These are phyloP conservation scores for Penicillium maclennaniae DNA, from an alignment of 495 filamentous ascomycete genomes.

Conservation along the genomic window DNA sequence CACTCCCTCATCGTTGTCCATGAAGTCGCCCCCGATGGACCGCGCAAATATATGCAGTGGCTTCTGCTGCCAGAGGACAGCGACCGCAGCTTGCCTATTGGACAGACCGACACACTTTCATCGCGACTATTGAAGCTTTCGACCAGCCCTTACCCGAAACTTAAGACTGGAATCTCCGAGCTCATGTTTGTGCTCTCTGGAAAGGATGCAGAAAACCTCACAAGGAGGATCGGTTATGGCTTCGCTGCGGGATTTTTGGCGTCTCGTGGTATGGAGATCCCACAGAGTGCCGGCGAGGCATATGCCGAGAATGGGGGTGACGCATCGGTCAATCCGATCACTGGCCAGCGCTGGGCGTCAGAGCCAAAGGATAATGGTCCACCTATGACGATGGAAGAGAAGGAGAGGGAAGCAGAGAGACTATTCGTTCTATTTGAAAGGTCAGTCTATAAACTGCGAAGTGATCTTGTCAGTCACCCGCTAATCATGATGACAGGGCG, in stretches of 20 bases:
- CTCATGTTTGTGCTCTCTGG: constrained; percentile 85
- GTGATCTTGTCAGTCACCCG: background rate
- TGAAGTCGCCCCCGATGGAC: constrained; percentile 63
- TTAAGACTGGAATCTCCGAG: constrained; percentile 71
- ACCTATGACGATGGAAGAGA: constrained; percentile 88
- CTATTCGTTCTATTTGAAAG: constrained; percentile 94
- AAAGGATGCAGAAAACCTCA: constrained; percentile 65
- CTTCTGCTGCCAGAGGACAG: constrained; percentile 71
- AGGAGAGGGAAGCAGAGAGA: constrained; percentile 86
- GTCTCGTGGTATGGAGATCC: constrained; percentile 72
- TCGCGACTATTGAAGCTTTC: constrained; percentile 78
- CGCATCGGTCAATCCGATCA: constrained; percentile 72
- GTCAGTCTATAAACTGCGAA: constrained; percentile 36
- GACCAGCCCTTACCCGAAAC: constrained; percentile 64
- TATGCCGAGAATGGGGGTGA: constrained; percentile 40
- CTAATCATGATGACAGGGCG: constrained; percentile 50
- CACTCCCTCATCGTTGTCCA: constrained; percentile 68
- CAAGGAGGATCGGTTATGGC: constrained; percentile 84
- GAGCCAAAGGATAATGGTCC: constrained; percentile 55
- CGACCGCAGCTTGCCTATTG: constrained; percentile 76
- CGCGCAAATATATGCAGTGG: constrained; percentile 58
- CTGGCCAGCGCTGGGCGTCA: constrained; percentile 74
- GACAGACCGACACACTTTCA: constrained; percentile 67
- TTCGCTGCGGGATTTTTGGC: constrained; percentile 88
- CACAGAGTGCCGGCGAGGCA: constrained; percentile 59